phyloP scores from a whole-genome alignment of 2,329 filamentous ascomycete species.

The Exophiala sideris region DNA sequence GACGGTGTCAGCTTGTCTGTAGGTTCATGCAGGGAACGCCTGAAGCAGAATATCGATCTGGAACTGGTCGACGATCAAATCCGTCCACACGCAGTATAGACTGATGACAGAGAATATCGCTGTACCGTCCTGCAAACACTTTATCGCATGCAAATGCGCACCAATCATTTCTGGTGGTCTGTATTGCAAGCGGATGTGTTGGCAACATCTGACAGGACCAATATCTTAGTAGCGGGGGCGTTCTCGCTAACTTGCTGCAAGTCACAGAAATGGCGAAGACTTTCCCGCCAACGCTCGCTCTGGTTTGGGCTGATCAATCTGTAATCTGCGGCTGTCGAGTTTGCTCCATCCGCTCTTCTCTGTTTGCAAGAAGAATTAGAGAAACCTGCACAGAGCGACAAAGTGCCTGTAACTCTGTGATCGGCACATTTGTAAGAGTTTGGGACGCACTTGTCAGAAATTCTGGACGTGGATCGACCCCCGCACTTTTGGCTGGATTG shows the following conservation, averaged over 20 bases:
- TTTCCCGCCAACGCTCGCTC: conserved; percentile 5
- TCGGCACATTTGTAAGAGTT: background rate
- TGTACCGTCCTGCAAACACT: no score
- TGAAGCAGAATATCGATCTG: no score
- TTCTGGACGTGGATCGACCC: conserved; percentile 2
- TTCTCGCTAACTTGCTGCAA: conserved; percentile 11
- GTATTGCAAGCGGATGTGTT: conserved; percentile 22
- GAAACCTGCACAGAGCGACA: no score
- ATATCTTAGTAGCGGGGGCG: conserved; percentile 8
- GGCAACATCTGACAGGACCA: conserved; percentile 23
- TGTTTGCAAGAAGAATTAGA: no score
- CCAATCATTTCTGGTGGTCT: conserved; percentile 18
- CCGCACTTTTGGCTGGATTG: conserved; percentile 18
- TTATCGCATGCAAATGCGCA: conserved; percentile 1
- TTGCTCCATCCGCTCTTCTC: background rate
- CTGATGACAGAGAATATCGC: no score
- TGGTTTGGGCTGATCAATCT: conserved; percentile 10
- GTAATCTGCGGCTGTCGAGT: conserved; percentile 4
- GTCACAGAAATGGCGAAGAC: background rate
- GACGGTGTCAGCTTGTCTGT: no score
- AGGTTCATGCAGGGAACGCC: no score
- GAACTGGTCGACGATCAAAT: no score
- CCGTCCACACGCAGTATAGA: no score
- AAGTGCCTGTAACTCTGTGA: background rate
- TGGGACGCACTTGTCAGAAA: background rate